A percentile compares a stretch with the other conserved stretches of the same genome.
Evolutionary conservation across 2,329 filamentous ascomycete species (phyloP).

Genomic region (Ophiostoma piceae): DNA sequence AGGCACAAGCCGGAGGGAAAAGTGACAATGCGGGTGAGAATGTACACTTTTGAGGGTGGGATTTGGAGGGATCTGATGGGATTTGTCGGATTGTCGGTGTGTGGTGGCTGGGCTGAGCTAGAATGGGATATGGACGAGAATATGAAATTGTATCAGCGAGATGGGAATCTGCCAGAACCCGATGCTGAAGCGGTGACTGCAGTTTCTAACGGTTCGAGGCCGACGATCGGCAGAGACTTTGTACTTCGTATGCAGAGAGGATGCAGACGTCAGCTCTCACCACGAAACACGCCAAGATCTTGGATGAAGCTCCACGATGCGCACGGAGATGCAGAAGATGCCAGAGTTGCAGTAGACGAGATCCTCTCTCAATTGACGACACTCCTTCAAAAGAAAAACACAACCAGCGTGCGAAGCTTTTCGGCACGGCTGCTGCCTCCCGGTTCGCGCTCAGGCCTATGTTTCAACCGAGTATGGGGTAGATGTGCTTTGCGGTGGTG

Average conservation of each 20-base stretch:
- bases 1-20: not conserved
- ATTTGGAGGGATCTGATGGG: slow-evolving; percentile 5
- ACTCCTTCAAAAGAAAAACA: not conserved
- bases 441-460: not conserved
- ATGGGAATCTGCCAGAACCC: slow-evolving; percentile 1
- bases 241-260: no score
- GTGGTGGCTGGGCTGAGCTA: not conserved
- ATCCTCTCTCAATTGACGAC: not conserved
- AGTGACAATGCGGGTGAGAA: not conserved
- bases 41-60: not conserved
- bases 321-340: not conserved
- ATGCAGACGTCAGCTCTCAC: not conserved
- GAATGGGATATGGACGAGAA: not conserved
- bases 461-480: not conserved
- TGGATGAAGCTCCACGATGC: not conserved
- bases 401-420: not conserved
- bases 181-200: not conserved
- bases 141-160: not conserved
- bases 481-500: not conserved
- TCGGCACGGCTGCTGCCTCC: not conserved
- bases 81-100: not conserved
- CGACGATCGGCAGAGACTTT: not conserved
- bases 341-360: not conserved
- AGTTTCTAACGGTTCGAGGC: not conserved
- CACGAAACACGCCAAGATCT: slow-evolving; percentile 3